Evolutionary conservation across 2,329 filamentous ascomycete species (phyloP).

Genomic region (Cytospora piceicola): DNA sequence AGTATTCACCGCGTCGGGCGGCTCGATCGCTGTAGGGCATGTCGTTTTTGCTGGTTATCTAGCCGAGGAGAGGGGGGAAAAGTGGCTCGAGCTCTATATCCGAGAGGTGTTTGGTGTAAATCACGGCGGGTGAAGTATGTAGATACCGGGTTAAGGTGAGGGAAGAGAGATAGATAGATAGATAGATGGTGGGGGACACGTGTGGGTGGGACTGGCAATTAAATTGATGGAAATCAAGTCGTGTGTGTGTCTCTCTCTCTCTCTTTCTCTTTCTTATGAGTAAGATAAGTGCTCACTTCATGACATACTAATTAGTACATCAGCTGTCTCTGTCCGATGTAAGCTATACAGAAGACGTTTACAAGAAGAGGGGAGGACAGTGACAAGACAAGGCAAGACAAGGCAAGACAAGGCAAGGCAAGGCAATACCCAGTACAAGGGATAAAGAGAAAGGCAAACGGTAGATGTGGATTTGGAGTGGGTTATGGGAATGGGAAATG

Average conservation of each 20-base stretch:
- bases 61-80: too few species aligned
- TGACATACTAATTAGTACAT: not conserved
- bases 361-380: not conserved
- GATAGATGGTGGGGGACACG: not conserved
- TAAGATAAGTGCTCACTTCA: not conserved
- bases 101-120: not conserved
- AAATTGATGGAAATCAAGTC: not conserved
- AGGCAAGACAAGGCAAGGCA: not conserved
- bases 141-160: not conserved
- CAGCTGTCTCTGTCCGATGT: not conserved
- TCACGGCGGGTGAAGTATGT: not conserved
- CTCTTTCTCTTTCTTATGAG: too few species aligned
- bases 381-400: not conserved
- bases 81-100: conserved; percentile 1
- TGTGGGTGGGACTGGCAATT: not conserved
- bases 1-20: conserved; percentile 28
- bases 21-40: conserved; percentile 29
- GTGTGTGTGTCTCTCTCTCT: not conserved
- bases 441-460: too few species aligned
- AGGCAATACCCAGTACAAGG: too few species aligned
- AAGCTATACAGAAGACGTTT: not conserved
- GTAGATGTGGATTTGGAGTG: too few species aligned
- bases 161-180: not conserved
- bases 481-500: not conserved
- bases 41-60: conserved; percentile 2